Base-by-base conservation (phyloP, 805 yeast genomes). In the Suhomyces vadensis region DNA sequence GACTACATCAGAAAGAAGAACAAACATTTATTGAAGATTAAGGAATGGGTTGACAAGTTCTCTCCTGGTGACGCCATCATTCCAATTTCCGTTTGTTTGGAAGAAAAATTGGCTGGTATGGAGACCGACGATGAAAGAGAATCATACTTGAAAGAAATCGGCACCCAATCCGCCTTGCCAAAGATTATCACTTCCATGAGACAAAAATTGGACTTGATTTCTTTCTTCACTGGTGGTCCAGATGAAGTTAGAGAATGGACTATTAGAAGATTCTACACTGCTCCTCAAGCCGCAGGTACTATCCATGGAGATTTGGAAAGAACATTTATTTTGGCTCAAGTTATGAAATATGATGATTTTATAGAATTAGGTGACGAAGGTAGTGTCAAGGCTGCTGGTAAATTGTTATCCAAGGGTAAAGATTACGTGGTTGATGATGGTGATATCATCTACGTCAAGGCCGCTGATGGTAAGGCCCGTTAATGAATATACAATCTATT, bases 201-300 rank as follows among this genome's bases (percentile, higher is more conserved):
- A 75, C 74, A 79, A 53, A 83, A 88, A 49, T 77, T 91, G 48
- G 85, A 86, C 54, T 82, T 94, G 66, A 90, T 91, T 54, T 89
- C 97, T 42, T 94, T 85, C 77, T 94, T 89, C 79, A 94, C 99
- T 26, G 85, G 94, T 63, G 99, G 99, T 56, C 86, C 95, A 33
- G 88, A 87, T 50, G 99, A 94, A 73, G 96, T 91, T 40, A 85
- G 97, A 67, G 97, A 95, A 70, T 94, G 99, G 99, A 94, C 99
- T 26, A 82, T 94, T 51, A 82, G 98, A 71, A 74, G 77, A 55
- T 95, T 95, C 56, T 86, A 92, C 37, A 84, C 87, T 57, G 97
- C 97, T 42, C 99, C 99, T n/a, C 90, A 87, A 61, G 98, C 99
- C 36, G 99, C 99, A 17, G 98, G 97, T 65, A 96, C 94, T 36